Evolutionary conservation across 352 stramenopile species (phyloP).

Genomic region (Globisporangium recalcitrans): DNA sequence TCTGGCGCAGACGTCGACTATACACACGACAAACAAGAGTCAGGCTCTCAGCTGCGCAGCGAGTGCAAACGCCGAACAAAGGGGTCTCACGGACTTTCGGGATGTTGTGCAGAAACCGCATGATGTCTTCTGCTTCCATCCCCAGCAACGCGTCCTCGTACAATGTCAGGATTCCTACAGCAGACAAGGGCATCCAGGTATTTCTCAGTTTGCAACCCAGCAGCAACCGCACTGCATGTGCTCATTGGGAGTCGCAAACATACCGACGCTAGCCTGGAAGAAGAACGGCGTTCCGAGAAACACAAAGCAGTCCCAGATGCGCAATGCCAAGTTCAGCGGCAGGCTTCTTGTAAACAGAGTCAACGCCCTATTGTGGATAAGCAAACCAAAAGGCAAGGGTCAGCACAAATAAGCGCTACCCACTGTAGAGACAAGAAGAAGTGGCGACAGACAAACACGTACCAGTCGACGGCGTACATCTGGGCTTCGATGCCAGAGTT

Average conservation of each 20-base stretch:
- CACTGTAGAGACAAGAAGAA: not conserved
- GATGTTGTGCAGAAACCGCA: slow-evolving; percentile 78
- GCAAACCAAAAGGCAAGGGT: not conserved
- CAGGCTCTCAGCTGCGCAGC: not conserved
- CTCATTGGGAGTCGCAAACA: not conserved
- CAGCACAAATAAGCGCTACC: not conserved
- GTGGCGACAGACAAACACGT: slow-evolving; percentile 12
- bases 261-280: slow-evolving; percentile 84
- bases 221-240: not conserved
- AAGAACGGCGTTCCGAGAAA: slow-evolving; percentile 78
- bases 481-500: slow-evolving; percentile 70
- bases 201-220: not conserved
- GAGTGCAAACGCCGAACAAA: not conserved
- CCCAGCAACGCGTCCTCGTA: slow-evolving; percentile 63
- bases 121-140: slow-evolving; percentile 75
- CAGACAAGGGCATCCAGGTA: not conserved
- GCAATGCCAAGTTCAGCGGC: slow-evolving; percentile 64
- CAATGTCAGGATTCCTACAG: slow-evolving; percentile 54
- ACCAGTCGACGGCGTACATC: slow-evolving; percentile 88
- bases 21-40: not conserved
- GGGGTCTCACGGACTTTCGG: slow-evolving; percentile 29
- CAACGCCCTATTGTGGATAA: slow-evolving; percentile 50
- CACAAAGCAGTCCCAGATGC: slow-evolving; percentile 83
- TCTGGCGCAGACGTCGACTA: slow-evolving; percentile 49
- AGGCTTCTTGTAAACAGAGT: slow-evolving; percentile 79